phyloP scores from a whole-genome alignment of 1,139 yeast species.

The Yamadazyma blattariae region DNA sequence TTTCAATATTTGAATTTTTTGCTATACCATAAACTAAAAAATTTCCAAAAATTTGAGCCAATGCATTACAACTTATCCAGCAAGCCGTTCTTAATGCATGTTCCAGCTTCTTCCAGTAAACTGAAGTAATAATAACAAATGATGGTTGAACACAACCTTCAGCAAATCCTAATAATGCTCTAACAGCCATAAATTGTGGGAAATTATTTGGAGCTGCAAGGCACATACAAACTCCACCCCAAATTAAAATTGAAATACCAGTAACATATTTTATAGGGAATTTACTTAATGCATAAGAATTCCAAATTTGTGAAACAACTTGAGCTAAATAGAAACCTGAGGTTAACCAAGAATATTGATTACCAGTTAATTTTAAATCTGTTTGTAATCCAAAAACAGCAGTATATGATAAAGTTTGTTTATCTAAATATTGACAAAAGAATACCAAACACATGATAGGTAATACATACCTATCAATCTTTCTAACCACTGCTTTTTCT shows the following conservation, averaged over 20 bases:
- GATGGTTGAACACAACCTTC: constrained; percentile 55
- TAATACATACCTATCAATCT: constrained; percentile 52
- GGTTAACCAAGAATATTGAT: constrained; percentile 52
- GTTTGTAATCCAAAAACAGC: constrained; percentile 54
- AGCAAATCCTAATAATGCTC: constrained; percentile 43
- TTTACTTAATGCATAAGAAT: constrained; percentile 34
- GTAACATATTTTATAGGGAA: constrained; percentile 24
- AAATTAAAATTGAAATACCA: constrained; percentile 18
- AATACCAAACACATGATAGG: constrained; percentile 47
- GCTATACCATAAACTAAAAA: constrained; percentile 17
- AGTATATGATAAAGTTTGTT: constrained; percentile 30
- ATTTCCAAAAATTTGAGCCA: constrained; percentile 16
- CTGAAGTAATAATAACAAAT: constrained; percentile 42
- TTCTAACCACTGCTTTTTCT: constrained; percentile 23
- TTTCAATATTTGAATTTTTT: constrained; percentile 7
- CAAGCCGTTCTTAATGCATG: constrained; percentile 17
- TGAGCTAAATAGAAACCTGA: constrained; percentile 53
- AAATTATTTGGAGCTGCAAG: constrained; percentile 22
- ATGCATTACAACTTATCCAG: constrained; percentile 19
- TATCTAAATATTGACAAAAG: constrained; percentile 10
- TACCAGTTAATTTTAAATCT: constrained; percentile 45
- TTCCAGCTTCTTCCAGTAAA: constrained; percentile 15
- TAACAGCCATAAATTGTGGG: constrained; percentile 21
- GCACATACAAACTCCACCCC: constrained; percentile 24
- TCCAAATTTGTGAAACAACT: constrained; percentile 44